phyloP scores from a whole-genome alignment of 2,329 filamentous ascomycete species.

The Hawksworthiomyces lignivorus region DNA sequence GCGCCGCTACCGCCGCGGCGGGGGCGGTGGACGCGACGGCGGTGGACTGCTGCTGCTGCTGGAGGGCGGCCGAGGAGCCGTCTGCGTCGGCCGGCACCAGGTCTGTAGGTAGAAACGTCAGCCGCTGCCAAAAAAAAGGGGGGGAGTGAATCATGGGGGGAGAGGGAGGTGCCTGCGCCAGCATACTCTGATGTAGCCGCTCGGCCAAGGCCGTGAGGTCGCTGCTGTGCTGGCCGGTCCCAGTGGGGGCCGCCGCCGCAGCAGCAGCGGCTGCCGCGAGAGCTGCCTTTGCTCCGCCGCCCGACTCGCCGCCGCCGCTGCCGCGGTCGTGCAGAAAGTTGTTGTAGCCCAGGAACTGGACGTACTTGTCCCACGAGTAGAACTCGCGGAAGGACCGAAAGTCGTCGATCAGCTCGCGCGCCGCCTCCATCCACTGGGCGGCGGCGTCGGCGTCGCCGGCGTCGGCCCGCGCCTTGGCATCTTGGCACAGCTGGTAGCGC shows the following conservation, averaged over 20 bases:
- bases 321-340: slow-evolving; percentile 28
- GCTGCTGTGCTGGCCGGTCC: slow-evolving; percentile 22
- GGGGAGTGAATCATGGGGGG: not conserved
- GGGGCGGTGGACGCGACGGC: too few species aligned
- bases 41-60: slow-evolving; percentile 3
- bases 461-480: slow-evolving; percentile 25
- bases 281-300: slow-evolving; percentile 1
- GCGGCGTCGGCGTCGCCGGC: slow-evolving; percentile 36
- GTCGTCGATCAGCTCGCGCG: slow-evolving; percentile 53
- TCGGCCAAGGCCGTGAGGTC: slow-evolving; percentile 50
- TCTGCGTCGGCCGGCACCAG: slow-evolving; percentile 26
- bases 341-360: slow-evolving; percentile 44
- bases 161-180: not conserved
- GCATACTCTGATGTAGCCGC: slow-evolving; percentile 46
- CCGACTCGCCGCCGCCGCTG: slow-evolving; percentile 16
- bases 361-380: slow-evolving; percentile 59
- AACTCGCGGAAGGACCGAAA: slow-evolving; percentile 57
- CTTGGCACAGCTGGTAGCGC: slow-evolving; percentile 36
- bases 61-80: slow-evolving; percentile 12
- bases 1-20: slow-evolving; percentile 13
- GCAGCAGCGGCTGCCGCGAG: not conserved
- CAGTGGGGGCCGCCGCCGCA: slow-evolving; percentile 1
- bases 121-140: not conserved
- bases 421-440: slow-evolving; percentile 49
- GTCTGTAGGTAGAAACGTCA: slow-evolving; percentile 17